Conservation (phyloP, 1,284 basidiomycete species). For the Leccinum fuscescens region DNA sequence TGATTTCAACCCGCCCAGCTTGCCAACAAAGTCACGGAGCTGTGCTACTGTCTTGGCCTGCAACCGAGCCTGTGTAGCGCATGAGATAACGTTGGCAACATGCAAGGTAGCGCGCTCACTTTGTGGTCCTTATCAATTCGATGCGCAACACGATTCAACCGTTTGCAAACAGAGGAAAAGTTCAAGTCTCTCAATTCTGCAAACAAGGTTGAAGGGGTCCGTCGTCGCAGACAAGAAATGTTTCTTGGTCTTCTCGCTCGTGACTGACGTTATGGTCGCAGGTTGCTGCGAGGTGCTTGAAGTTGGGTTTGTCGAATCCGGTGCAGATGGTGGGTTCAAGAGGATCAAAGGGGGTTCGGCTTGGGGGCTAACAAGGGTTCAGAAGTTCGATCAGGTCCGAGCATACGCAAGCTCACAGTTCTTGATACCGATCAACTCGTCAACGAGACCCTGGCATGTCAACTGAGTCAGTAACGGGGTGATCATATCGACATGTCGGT, state of each 20-base stretch:
- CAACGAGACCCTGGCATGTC: conserved; percentile 96
- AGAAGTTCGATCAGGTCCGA: conserved; percentile 5
- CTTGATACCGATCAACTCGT: conserved; percentile 88
- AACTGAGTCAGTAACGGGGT: conserved; percentile 95
- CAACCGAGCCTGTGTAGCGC: conserved; percentile 54
- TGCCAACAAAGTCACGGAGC: conserved; percentile 93
- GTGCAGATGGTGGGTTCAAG: conserved; percentile 51
- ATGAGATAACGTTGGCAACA: conserved; percentile 22
- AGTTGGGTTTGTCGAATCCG: conserved; percentile 32
- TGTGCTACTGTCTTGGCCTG: conserved; percentile 91
- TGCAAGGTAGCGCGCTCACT: conserved; percentile 38
- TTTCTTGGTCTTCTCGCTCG: conserved; percentile 83
- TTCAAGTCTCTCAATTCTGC: conserved; percentile 87
- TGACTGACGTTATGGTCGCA: conserved; percentile 47
- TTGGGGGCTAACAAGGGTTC: conserved; percentile 58
- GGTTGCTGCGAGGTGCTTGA: conserved; percentile 43
- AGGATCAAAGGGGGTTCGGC: conserved; percentile 87
- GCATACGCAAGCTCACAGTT: conserved; percentile 60
- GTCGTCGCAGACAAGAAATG: conserved; percentile 74
- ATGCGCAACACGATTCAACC: conserved; percentile 79
- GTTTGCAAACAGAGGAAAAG: conserved; percentile 89
- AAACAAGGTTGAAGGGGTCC: conserved; percentile 63
- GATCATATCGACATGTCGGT: conserved; percentile 52
- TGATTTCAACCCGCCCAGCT: conserved; percentile 85
- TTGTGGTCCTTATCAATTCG: conserved; percentile 92